A percentile compares a stretch with the other conserved stretches of the same genome.
These are phyloP conservation scores for Lasiosphaeris hirsuta DNA, from an alignment of 495 filamentous ascomycete genomes.

Conservation along the genomic window DNA sequence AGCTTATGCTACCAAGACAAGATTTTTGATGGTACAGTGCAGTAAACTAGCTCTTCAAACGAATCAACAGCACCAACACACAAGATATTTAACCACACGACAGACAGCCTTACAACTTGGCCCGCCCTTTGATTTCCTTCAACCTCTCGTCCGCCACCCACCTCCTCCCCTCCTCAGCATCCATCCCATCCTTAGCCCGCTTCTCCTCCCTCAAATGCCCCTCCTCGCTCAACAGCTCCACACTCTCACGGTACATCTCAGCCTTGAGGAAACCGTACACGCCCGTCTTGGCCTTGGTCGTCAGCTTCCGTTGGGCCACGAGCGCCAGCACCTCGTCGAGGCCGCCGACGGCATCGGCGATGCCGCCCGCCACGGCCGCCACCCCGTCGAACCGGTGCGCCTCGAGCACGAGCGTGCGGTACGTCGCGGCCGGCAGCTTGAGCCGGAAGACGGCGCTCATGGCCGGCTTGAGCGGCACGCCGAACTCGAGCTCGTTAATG, in stretches of 20 bases:
- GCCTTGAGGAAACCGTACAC: constrained; percentile 66
- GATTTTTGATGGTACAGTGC: no score
- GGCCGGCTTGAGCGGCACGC: constrained; percentile 63
- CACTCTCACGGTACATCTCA: constrained; percentile 66
- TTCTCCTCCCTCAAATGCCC: constrained; percentile 39
- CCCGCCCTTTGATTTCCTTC: constrained; percentile 30
- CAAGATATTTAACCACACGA: no score
- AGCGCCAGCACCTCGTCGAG: constrained; percentile 56
- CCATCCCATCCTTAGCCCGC: constrained; percentile 39
- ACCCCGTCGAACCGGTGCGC: constrained; percentile 59
- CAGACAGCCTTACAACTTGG: constrained; percentile 27
- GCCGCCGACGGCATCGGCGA: constrained; percentile 67
- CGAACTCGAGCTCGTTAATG: constrained; percentile 76
- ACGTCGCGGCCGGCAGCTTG: constrained; percentile 56
- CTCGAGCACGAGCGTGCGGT: constrained; percentile 65
- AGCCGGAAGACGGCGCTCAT: constrained; percentile 72
- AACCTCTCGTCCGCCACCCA: constrained; percentile 38
- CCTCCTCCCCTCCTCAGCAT: constrained; percentile 30
- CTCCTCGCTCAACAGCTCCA: constrained; percentile 50
- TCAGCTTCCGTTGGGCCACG: constrained; percentile 52
- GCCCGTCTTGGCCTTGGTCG: constrained; percentile 55
- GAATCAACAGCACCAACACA: not conserved
- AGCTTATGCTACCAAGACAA: no score
- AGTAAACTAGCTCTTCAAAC: not conserved
- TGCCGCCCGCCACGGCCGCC: constrained; percentile 57